Evolutionary conservation across 345 rosid species (phyloP), one percentile per base, ranked within the genome.

Genomic region (Aquilaria yunnanensis): DNA sequence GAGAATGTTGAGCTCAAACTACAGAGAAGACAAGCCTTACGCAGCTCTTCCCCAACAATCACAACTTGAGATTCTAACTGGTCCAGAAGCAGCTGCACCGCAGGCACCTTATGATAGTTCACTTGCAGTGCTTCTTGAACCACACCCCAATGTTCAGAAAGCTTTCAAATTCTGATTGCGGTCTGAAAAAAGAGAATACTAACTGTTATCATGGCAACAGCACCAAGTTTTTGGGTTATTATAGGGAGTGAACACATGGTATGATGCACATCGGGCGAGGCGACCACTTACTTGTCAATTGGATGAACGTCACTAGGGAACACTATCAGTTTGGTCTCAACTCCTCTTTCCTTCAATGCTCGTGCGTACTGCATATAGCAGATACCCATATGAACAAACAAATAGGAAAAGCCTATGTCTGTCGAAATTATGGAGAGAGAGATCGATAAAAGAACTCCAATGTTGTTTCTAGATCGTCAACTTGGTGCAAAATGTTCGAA

Each of bases 111-210:
- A 13, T 51, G 13, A 6, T 16, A 13, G 32, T 31, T 66, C 63
- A 66, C 29, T 66, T 84, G 67, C 98, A 85, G 68, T 84, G 70
- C 77, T 83, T 87, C 75, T 84, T 85, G 81, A 89, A 92, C 90
- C 97, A 84, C 45, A 87, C 79, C 32, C 93, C 93, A 62, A 85
- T 75, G 61, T 87, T 89, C 43, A 89, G 82, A 74, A 69, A 89
- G 84, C 98, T 83, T 68, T 85, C 88, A n/a, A 74, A 92, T 69
- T 85, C 93, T 0, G 96, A 87, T 63, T 83, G 89, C 7, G 96
- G 96, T 49, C 96, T 92, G 85, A 91, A 80, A 6, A 57, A 62
- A 67, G 70, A 56, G 45, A 10, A 54, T 34, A 73, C 7, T 12
- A 69, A 59, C 76, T 73, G 29, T 61, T 16, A n/a, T 56, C 53